Base-by-base conservation (phyloP, 163 green algal species). In the Volvox carteri region DNA sequence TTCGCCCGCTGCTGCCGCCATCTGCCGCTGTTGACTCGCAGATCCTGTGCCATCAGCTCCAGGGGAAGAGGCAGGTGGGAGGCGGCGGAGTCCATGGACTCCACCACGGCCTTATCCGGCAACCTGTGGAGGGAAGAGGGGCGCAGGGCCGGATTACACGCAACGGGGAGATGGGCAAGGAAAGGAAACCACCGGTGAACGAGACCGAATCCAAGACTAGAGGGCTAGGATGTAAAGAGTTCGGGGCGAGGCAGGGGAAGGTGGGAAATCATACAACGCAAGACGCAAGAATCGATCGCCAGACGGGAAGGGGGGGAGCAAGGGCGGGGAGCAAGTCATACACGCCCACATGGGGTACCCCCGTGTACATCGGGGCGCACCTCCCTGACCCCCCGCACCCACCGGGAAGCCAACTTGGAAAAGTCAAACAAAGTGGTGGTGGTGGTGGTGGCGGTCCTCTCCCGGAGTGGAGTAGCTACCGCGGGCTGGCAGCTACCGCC, bases 1-100 rank as follows among this genome's bases (percentile, higher is more conserved):
- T 37, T 35, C 6, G 33, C 35, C 44, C 81, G 65, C 67, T 80
- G 81, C 46, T 80, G 46, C 81, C 48, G 28, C 81, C 81, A 87
- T 14, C 81, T 44, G 18, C 9, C 46, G 46, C 72, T 62, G 41
- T 54, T 62, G 21, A 4, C 35, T 11, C 48, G 21, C 44, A 80
- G 60, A 16, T 56, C 65, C 48, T 30, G 65, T 46, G 81, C 81
- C 19, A 87, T 4, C 33, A 68, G 1, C 33, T 79, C 65, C 6
- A 33, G 9, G 25, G 65, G 46, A 21, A 87, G 46, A 8, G 81
- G 81, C 65, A 87, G 81, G 2, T 46, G 81, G 21, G 33, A 33
- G 9, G 65, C 67, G 12, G 16, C 81, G 21, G 30, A 30, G 67
- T 87, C 81, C 44, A 87, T 2, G 3, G 65, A 30, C 4, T 73